Percentiles rank a stretch among this genome's conserved stretches.
These are phyloP conservation scores for Suillus placidus DNA, from an alignment of 768 basidiomycete genomes.

Conservation along the genomic window DNA sequence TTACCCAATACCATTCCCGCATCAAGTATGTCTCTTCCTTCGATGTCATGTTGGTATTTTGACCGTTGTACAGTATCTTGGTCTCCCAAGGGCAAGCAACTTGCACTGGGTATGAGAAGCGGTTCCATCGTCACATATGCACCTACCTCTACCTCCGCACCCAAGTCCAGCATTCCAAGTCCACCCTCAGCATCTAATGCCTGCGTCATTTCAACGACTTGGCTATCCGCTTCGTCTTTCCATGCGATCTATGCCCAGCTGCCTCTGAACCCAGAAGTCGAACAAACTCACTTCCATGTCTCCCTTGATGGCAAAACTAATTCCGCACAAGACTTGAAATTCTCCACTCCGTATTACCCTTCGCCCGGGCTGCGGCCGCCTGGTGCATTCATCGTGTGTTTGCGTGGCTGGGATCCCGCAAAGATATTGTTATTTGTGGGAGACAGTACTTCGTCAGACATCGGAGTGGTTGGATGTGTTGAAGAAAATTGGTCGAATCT, in stretches of 20 bases:
- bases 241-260: conserved; percentile 62
- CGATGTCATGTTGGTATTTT: conserved; percentile 10
- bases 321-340: conserved; percentile 39
- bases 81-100: conserved; percentile 87
- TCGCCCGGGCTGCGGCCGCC: conserved; percentile 50
- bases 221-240: conserved; percentile 74
- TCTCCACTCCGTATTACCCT: conserved; percentile 45
- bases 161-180: conserved; percentile 57
- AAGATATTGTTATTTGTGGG: conserved; percentile 47
- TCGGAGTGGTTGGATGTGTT: conserved; percentile 46
- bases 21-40: conserved; percentile 50
- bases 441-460: conserved; percentile 55
- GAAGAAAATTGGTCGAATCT: conserved; percentile 47
- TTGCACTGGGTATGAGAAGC: conserved; percentile 70
- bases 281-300: conserved; percentile 45
- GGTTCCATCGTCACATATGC: conserved; percentile 75
- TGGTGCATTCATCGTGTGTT: conserved; percentile 41
- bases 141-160: conserved; percentile 52
- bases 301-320: conserved; percentile 46
- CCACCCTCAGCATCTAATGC: conserved; percentile 55
- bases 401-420: conserved; percentile 49
- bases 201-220: conserved; percentile 56
- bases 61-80: conserved; percentile 60
- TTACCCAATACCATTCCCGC: conserved; percentile 55
- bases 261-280: conserved; percentile 38